Evolutionary conservation across 1,139 yeast species (phyloP).

Genomic region (Candida sojae): DNA sequence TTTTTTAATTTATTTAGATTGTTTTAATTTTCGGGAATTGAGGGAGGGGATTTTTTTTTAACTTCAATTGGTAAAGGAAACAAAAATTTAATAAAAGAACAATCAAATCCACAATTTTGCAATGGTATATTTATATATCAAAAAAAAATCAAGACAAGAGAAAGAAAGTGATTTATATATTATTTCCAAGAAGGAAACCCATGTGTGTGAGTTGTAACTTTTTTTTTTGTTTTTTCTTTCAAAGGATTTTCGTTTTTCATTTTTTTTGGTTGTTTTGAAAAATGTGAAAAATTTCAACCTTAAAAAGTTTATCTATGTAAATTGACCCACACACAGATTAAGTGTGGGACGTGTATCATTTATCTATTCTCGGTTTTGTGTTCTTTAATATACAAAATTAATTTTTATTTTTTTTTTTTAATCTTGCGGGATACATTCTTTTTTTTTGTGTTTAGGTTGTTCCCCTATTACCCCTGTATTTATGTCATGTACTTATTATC

Average conservation of each 20-base stretch:
- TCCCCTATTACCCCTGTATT: too few relatives aligned
- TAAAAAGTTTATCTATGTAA: not conserved
- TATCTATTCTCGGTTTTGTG: not conserved
- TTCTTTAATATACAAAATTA: not conserved
- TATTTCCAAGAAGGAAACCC: too few relatives aligned
- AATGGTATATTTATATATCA: too few relatives aligned
- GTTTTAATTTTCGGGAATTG: too few relatives aligned
- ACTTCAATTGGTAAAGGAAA: too few relatives aligned
- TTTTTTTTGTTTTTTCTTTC: not conserved
- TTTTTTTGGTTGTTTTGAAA: not conserved
- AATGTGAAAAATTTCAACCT: conserved; percentile 1
- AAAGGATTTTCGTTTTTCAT: not conserved
- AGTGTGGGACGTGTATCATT: not conserved
- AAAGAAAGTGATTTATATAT: too few relatives aligned
- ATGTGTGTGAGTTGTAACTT: conserved; percentile 1
- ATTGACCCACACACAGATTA: too few relatives aligned
- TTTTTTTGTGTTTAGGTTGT: not conserved
- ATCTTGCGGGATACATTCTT: not conserved
- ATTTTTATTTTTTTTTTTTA: not conserved
- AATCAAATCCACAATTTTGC: too few relatives aligned
- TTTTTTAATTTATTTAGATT: not conserved
- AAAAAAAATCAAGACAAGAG: too few relatives aligned
- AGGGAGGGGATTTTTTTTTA: too few relatives aligned
- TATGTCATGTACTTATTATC: too few relatives aligned
- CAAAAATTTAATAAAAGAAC: too few relatives aligned